Evolutionary conservation across 2,329 filamentous ascomycete genomes (phyloP).

Genomic region (Allantophomopsis lycopodina): DNA sequence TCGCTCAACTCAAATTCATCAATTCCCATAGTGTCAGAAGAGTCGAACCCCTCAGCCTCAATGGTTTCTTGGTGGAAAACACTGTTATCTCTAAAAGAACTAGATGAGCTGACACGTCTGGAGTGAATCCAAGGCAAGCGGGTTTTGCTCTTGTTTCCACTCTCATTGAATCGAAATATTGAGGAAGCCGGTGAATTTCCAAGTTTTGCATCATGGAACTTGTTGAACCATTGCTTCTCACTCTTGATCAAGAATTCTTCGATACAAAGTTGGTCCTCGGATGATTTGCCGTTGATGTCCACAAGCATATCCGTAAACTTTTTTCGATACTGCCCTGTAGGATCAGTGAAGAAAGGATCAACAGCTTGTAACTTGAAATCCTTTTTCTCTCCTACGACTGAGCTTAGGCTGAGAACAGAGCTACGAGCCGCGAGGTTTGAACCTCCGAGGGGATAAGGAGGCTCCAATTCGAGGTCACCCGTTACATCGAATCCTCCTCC

Average conservation of each 20-base stretch:
- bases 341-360: slow-evolving; percentile 52
- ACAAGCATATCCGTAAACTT: slow-evolving; percentile 42
- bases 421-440: no score
- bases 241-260: slow-evolving; percentile 49
- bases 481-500: no score
- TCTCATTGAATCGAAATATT: no score
- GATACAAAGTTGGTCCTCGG: slow-evolving; percentile 43
- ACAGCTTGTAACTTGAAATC: slow-evolving; percentile 50
- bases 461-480: no score
- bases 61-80: not conserved
- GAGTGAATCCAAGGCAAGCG: slow-evolving; percentile 2
- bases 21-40: not conserved
- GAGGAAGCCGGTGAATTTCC: slow-evolving; percentile 20
- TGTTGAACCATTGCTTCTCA: slow-evolving; percentile 52
- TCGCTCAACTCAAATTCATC: slow-evolving; percentile 39
- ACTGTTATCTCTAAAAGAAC: not conserved
- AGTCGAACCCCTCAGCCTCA: not conserved
- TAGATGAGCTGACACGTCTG: not conserved
- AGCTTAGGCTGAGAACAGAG: slow-evolving; percentile 37
- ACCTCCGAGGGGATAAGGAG: no score
- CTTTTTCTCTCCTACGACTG: slow-evolving; percentile 44
- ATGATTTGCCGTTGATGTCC: slow-evolving; percentile 31
- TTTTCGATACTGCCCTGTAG: slow-evolving; percentile 43
- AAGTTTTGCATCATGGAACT: slow-evolving; percentile 41
- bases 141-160: not conserved